These are phyloP conservation scores for Pseudozyma sp. DNA, from an alignment of 1,284 basidiomycete genomes.

Conservation along the genomic window DNA sequence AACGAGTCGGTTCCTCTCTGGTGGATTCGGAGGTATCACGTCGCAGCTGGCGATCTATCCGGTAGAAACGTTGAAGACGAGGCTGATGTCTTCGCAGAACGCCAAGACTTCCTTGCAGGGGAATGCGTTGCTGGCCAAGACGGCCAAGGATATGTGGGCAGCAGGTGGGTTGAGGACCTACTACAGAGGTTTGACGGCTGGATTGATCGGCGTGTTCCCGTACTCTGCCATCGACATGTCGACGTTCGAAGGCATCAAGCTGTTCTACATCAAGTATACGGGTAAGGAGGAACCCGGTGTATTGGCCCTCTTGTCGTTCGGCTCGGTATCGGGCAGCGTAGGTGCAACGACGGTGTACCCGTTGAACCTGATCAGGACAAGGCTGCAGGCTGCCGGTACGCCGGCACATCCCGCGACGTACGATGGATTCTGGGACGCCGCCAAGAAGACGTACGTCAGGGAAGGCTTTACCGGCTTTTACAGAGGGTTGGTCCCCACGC, in stretches of 20 bases:
- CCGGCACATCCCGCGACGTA: slow-evolving; percentile 72
- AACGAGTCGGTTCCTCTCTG: slow-evolving; percentile 89
- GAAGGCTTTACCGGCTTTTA: slow-evolving; percentile 97
- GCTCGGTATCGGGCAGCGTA: slow-evolving; percentile 69
- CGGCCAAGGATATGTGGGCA: slow-evolving; percentile 76
- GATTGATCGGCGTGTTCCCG: slow-evolving; percentile 70
- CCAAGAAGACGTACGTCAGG: slow-evolving; percentile 80
- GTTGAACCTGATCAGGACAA: slow-evolving; percentile 81
- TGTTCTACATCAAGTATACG: slow-evolving; percentile 69
- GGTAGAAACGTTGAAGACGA: slow-evolving; percentile 68
- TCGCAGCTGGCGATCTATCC: slow-evolving; percentile 79
- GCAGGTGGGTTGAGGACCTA: slow-evolving; percentile 85
- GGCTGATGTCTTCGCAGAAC: slow-evolving; percentile 79
- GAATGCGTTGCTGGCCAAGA: slow-evolving; percentile 75
- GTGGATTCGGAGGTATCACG: slow-evolving; percentile 92
- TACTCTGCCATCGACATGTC: slow-evolving; percentile 70
- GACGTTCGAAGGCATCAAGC: slow-evolving; percentile 70
- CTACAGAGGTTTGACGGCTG: slow-evolving; percentile 86
- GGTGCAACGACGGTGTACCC: slow-evolving; percentile 70
- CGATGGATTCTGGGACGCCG: slow-evolving; percentile 87
- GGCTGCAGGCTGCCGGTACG: slow-evolving; percentile 89
- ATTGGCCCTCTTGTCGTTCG: slow-evolving; percentile 69
- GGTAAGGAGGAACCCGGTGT: slow-evolving; percentile 70
- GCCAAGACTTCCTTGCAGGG: slow-evolving; percentile 72
- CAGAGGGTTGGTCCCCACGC: slow-evolving; percentile 86